Conservation (phyloP, 768 basidiomycete genomes). For the Rhodotorula taiwanensis region DNA sequence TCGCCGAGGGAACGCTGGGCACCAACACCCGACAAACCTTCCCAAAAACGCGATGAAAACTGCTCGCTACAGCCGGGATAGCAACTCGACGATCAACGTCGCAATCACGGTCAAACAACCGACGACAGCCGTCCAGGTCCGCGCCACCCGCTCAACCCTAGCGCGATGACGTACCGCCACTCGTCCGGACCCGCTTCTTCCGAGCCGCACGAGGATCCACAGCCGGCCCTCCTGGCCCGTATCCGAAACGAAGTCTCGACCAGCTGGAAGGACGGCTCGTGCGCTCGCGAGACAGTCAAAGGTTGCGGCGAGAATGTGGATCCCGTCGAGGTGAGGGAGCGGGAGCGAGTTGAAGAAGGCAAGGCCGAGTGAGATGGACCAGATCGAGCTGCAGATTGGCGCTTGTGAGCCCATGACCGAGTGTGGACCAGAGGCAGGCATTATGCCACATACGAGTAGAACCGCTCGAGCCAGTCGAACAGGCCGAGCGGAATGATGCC, state of each 20-base stretch:
- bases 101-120: no score
- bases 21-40: no score
- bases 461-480: constrained; percentile 47
- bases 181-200: no score
- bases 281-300: neutral
- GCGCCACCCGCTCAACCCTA: no score
- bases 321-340: constrained; percentile 25
- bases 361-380: constrained; percentile 15
- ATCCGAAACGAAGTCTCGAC: neutral
- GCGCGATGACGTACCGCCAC: no score
- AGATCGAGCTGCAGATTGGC: neutral
- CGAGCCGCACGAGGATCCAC: no score
- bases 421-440: neutral
- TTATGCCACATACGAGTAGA: constrained; percentile 1
- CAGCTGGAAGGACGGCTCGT: neutral
- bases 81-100: no score
- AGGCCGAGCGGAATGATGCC: constrained; percentile 61
- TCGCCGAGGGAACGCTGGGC: no score
- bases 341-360: constrained; percentile 31
- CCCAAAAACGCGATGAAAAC: no score
- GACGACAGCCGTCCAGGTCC: no score
- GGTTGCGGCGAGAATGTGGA: constrained; percentile 14
- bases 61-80: no score
- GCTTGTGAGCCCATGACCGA: no score
- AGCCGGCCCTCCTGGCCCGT: neutral